Base-by-base conservation (phyloP, 2,329 filamentous ascomycete genomes). In the Stagonosporopsis vannaccii region DNA sequence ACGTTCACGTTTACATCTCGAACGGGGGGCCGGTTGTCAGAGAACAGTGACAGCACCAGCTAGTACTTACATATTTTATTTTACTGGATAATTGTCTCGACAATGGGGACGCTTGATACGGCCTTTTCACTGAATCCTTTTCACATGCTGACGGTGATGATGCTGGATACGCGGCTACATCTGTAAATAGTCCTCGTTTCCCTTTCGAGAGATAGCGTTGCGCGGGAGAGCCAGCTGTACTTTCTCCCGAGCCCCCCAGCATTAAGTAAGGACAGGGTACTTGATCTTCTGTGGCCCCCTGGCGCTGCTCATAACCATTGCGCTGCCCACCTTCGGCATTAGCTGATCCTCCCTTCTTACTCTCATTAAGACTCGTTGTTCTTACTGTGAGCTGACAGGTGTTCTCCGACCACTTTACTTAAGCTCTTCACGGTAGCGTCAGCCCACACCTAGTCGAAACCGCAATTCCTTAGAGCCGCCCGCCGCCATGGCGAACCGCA, bases 401-500 rank as follows among this genome's bases (percentile, higher is more conserved):
- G 55, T 58, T 53, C 56, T 51, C 32, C 37, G 25, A 56, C 47
- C 48, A 51, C 30, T 53, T 57, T 30, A 41, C 54, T 59, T 53
- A 52, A 58, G 55, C 59, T 61, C 41, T 33, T 30, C 42, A 30
- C 37, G 15, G 28, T 41, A 57, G 56, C 60, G 61, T 57, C 62
- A 54, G 54, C 59, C 50, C 58, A 57, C 59, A 57, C 59, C 51
- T 64, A 54, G 56, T 68, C 65, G 42, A 58, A 62, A 51, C 56
- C 53, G 51, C 63, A 59, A 46, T 53, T 57, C 56, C 17, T 54
- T 63, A 49, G 55, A 56, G 56, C 61, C 56, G 53, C 37, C 57
- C 69, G 73, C 73, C 70, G 58, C 55, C 67, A 76, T 76, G 73
- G 73, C 73, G 70, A 72, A 62, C 66, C 63, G 64, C 41, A 66